phyloP scores from a whole-genome alignment of 2,329 filamentous ascomycete species.

The Epichloe coenophiala region DNA sequence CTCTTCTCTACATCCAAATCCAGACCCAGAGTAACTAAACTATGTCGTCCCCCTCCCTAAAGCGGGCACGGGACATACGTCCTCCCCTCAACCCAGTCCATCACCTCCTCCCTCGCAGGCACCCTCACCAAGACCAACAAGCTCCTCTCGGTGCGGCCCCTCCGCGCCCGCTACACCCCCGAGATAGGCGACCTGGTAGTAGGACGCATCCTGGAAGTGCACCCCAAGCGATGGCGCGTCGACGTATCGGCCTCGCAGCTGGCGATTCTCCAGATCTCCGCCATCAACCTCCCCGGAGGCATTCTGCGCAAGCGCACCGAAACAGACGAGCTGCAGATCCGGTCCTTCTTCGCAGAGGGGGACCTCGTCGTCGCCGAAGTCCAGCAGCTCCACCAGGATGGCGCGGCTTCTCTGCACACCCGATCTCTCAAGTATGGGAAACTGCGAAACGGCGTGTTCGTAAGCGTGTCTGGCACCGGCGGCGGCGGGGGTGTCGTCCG shows the following conservation, averaged over 20 bases:
- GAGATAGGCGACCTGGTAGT: slow-evolving; percentile 95
- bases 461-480: slow-evolving; percentile 67
- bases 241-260: slow-evolving; percentile 83
- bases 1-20: not conserved
- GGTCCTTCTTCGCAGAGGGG: slow-evolving; percentile 92
- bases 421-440: slow-evolving; percentile 89
- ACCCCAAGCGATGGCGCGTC: slow-evolving; percentile 84
- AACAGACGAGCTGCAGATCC: slow-evolving; percentile 93
- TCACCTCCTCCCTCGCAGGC: slow-evolving; percentile 82
- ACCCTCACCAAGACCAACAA: slow-evolving; percentile 92
- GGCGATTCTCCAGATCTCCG: slow-evolving; percentile 69
- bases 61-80: slow-evolving; percentile 90
- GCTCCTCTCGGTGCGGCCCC: slow-evolving; percentile 76
- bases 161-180: slow-evolving; percentile 85
- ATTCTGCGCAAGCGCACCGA: slow-evolving; percentile 84
- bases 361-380: slow-evolving; percentile 92
- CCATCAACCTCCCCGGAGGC: slow-evolving; percentile 89
- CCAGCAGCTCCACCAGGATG: slow-evolving; percentile 76
- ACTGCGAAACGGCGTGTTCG: slow-evolving; percentile 82
- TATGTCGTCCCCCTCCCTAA: not conserved
- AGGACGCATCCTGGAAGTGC: slow-evolving; percentile 88
- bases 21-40: not conserved
- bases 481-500: slow-evolving; percentile 80
- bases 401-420: slow-evolving; percentile 77
- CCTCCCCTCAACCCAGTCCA: slow-evolving; percentile 47